These are phyloP conservation scores for Hypoxylon lenormandii DNA, from an alignment of 495 filamentous ascomycete species.

Conservation along the genomic window DNA sequence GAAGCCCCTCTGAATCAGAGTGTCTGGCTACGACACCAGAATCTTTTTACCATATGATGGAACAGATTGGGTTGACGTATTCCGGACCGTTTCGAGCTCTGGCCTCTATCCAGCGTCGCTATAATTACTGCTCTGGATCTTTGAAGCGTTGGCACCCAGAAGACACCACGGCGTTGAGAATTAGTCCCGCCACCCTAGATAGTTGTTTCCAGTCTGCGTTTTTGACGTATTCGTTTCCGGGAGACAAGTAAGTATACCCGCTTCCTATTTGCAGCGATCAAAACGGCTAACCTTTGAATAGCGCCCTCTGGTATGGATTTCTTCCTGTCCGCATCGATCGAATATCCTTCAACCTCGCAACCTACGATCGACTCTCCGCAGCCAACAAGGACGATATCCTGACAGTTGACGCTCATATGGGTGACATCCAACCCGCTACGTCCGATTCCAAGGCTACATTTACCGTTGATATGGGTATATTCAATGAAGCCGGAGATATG, in stretches of 20 bases:
- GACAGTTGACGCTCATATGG: constrained; percentile 54
- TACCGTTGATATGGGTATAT: constrained; percentile 56
- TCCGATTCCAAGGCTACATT: constrained; percentile 49
- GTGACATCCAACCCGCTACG: constrained; percentile 37
- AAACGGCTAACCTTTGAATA: constrained; percentile 20
- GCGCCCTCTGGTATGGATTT: constrained; percentile 61
- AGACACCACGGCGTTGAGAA: constrained; percentile 50
- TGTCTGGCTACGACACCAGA: constrained; percentile 52
- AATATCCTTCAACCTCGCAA: constrained; percentile 57
- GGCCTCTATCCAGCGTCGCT: constrained; percentile 55
- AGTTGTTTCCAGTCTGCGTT: constrained; percentile 62
- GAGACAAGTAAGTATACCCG: constrained; percentile 51
- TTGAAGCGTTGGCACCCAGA: constrained; percentile 51
- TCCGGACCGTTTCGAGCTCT: constrained; percentile 59
- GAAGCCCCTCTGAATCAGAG: constrained; percentile 46
- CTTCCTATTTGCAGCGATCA: neutral
- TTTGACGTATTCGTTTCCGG: constrained; percentile 59
- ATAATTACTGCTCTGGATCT: constrained; percentile 59
- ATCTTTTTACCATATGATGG: constrained; percentile 62
- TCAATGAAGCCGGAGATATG: constrained; percentile 48
- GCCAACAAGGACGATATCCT: constrained; percentile 40
- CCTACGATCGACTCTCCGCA: constrained; percentile 32
- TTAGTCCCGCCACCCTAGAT: constrained; percentile 64
- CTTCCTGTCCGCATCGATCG: constrained; percentile 53
- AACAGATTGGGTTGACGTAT: constrained; percentile 56